phyloP scores from a whole-genome alignment of 345 rosid genomes.

The Eucalyptus camaldulensis region DNA sequence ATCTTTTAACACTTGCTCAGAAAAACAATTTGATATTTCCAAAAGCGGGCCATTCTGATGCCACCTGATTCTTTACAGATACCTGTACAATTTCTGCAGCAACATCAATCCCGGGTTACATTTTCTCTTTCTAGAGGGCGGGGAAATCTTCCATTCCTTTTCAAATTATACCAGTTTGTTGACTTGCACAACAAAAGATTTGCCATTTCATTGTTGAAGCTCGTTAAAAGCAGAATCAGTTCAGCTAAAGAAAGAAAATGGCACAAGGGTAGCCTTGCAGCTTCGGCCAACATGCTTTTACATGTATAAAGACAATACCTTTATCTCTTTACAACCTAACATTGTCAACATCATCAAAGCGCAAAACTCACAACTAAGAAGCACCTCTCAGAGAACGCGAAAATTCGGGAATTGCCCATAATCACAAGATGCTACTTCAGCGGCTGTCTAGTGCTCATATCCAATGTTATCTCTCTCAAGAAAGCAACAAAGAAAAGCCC shows the following conservation, averaged over 20 bases:
- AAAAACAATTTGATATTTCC: background rate
- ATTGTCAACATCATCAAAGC: background rate
- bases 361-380: background rate
- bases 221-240: background rate
- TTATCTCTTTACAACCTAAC: background rate
- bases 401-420: background rate
- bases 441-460: background rate
- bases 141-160: background rate
- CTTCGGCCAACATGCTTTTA: background rate
- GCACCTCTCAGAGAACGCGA: background rate
- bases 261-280: background rate
- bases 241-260: background rate
- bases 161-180: background rate
- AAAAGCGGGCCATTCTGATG: background rate
- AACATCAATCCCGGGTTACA: background rate
- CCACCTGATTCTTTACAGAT: background rate
- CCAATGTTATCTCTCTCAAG: background rate
- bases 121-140: background rate
- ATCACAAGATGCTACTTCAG: background rate
- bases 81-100: background rate
- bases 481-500: background rate
- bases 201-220: accelerated
- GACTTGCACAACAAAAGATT: background rate
- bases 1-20: background rate
- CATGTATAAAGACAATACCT: background rate